Evolutionary conservation across 352 stramenopile species (phyloP), one percentile per base, ranked within the genome.

Genomic region (Phytophthora cryptogea): DNA sequence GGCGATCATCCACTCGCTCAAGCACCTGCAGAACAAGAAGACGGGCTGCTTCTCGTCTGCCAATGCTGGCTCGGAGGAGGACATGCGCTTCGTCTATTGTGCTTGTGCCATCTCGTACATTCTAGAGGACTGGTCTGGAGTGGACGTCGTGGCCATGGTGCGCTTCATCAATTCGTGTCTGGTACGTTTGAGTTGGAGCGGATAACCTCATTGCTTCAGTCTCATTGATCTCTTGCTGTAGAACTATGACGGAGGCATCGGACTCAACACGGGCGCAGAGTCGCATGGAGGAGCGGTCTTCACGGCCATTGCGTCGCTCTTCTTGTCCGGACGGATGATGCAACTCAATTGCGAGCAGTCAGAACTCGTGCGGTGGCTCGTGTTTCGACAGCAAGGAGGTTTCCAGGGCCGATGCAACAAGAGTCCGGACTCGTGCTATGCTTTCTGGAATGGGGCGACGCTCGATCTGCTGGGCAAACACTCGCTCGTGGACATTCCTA

Each of bases 331-430:
- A 13, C 74, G 80, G 2, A 65, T 92, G 35, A 77, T 86, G 68
- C 79, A 95, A 45, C 70, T 93, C 23, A 59, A 88, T 9, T 73
- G 74, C 28, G 80, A 92, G 50, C 68, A 85, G 47, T 69, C 72
- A 16, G 81, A 89, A 30, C 57, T 96, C 23, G 48, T 89, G n/a
- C 74, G 82, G 8, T 96, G 89, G 84, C 81, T 96, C 26, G 61
- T 94, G 27, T 92, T 91, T 41, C 83, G 86, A 13, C 87, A 95
- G 56, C 85, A 94, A 37, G 56, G 57, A 16, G 92, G 91, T 20
- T 97, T 97, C 63, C 86, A 97, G 41, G 91, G 92, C 6, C 83
- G 92, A 2, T 93, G 83, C 62, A 97, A 97, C 77, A 98, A 98
- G 73, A 71, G 56, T 13, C 76, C 85, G 0, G 92, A 98, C 68